Conservation (phyloP, 306 rosid species). For the Alnus glutinosa region DNA sequence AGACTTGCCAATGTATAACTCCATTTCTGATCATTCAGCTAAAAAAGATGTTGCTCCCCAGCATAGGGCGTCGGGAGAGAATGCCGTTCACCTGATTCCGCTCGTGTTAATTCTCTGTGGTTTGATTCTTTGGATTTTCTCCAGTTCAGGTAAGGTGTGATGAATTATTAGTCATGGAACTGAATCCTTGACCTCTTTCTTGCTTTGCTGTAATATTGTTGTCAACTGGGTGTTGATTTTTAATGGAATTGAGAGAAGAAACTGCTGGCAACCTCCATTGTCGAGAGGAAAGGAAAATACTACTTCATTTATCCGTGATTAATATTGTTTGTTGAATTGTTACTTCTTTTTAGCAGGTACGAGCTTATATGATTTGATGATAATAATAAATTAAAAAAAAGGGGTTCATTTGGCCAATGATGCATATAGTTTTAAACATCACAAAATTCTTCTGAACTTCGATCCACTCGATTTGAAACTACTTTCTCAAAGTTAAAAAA, state of each 20-base stretch:
- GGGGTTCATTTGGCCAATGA: too few species aligned
- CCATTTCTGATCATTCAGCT: conserved; percentile 24
- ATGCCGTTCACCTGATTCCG: conserved; percentile 71
- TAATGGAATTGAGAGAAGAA: not conserved
- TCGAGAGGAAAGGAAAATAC: too few species aligned
- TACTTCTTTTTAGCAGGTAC: too few species aligned
- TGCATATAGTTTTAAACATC: too few species aligned
- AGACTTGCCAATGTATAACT: conserved; percentile 47
- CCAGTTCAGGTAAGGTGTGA: conserved; percentile 26
- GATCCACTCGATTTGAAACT: too few species aligned
- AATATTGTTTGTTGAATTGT: too few species aligned
- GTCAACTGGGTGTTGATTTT: not conserved
- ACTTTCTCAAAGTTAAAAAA: too few species aligned
- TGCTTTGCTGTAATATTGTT: not conserved
- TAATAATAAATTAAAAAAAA: too few species aligned
- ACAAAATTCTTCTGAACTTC: too few species aligned
- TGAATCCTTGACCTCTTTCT: not conserved
- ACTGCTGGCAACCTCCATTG: not conserved
- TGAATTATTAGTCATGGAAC: not conserved
- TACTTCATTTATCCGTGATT: too few species aligned
- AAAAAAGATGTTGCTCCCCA: conserved; percentile 47
- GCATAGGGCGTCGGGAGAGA: conserved; percentile 39
- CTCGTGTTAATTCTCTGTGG: conserved; percentile 57
- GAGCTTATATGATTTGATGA: too few species aligned
- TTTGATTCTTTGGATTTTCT: conserved; percentile 77